Conservation (phyloP, 768 basidiomycete species). For the Udeniomyces megalosporus region DNA sequence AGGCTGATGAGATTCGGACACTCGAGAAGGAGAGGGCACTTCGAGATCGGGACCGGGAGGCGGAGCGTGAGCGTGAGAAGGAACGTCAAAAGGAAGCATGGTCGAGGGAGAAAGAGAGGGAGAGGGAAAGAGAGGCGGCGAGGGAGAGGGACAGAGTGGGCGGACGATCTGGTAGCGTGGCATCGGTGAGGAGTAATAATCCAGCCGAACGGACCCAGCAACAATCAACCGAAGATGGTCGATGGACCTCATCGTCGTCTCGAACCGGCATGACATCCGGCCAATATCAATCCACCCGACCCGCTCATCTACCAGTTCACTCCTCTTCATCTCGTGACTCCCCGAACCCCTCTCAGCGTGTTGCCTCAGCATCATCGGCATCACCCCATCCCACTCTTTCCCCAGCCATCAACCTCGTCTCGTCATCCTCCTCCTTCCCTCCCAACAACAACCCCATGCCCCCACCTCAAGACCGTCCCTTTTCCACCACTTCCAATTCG, state of each 20-base stretch:
- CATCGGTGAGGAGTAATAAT: not conserved
- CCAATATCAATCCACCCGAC: not conserved
- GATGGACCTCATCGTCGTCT: conserved; percentile 3
- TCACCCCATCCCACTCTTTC: not conserved
- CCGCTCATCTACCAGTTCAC: not conserved
- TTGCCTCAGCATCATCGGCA: not conserved
- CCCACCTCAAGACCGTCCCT: not conserved
- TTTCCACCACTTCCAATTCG: not conserved
- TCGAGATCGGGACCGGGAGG: not conserved
- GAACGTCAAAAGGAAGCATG: not conserved
- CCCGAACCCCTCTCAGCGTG: not conserved
- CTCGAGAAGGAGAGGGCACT: not conserved
- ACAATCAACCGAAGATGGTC: not conserved
- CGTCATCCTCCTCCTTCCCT: not conserved
- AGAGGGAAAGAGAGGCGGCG: not conserved
- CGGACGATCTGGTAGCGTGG: not conserved
- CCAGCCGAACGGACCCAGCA: not conserved
- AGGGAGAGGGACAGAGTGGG: not conserved
- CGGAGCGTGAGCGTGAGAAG: not conserved
- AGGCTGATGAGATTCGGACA: not conserved
- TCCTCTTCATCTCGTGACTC: not conserved
- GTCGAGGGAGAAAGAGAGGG: not conserved
- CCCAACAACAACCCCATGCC: not conserved
- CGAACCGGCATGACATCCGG: not conserved
- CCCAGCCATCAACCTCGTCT: not conserved